These are phyloP conservation scores for Heteromeles arbutifolia DNA, from an alignment of 306 rosid species.

Conservation along the genomic window DNA sequence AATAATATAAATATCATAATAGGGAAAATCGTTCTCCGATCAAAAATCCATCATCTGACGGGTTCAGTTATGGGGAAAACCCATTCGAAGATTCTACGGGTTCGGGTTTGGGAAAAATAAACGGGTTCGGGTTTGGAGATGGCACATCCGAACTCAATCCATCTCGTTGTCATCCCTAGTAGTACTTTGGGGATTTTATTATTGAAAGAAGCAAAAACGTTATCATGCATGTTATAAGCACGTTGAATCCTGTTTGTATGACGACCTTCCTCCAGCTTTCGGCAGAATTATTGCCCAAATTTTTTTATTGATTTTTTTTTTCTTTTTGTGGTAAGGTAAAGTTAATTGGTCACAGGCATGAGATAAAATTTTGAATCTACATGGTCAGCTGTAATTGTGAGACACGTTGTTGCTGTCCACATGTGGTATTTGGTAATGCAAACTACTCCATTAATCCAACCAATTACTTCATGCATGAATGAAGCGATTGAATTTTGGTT, in stretches of 20 bases:
- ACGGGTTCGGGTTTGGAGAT: too few relatives aligned
- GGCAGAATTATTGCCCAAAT: neutral
- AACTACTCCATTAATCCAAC: neutral
- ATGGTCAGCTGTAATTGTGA: neutral
- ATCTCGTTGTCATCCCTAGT: too few relatives aligned
- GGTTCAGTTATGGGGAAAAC: too few relatives aligned
- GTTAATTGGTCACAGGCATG: neutral
- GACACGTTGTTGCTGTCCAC: neutral
- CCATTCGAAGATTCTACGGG: too few relatives aligned
- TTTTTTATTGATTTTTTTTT: neutral
- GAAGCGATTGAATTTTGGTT: neutral
- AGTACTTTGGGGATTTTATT: neutral
- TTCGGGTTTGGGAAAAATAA: too few relatives aligned
- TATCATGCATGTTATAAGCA: neutral
- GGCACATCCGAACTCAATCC: too few relatives aligned
- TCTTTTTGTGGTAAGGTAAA: neutral
- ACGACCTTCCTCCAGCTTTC: neutral
- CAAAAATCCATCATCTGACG: too few relatives aligned
- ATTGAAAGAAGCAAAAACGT: neutral
- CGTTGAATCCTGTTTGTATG: neutral
- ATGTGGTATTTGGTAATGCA: conserved; percentile 4
- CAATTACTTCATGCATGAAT: neutral
- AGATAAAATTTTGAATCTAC: neutral
- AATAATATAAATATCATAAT: too few relatives aligned
- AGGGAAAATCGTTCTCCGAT: too few relatives aligned